These are phyloP conservation scores for Acanthamoeba royreba DNA, from an alignment of 208 protist genomes.

Conservation along the genomic window DNA sequence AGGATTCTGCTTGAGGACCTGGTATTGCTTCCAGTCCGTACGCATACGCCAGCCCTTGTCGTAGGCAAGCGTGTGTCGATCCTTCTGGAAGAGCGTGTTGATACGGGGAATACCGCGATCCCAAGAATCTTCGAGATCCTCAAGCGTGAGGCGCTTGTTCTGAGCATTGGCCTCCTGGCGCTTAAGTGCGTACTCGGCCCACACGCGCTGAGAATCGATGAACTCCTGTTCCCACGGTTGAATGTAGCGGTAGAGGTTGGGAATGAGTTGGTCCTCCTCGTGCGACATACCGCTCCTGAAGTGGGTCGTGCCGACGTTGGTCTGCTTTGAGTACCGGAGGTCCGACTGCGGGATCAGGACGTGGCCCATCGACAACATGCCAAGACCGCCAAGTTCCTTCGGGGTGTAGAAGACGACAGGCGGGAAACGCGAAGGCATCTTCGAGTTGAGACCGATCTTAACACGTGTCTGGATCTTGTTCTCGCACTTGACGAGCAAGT, in stretches of 20 bases:
- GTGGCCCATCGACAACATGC: slow-evolving; percentile 99
- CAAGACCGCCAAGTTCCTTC: slow-evolving; percentile 96
- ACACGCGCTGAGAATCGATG: slow-evolving; percentile 98
- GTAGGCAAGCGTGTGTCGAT: slow-evolving; percentile 98
- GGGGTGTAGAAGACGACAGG: slow-evolving; percentile 99
- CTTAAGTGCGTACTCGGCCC: slow-evolving; percentile 98
- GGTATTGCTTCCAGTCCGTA: slow-evolving; percentile 98
- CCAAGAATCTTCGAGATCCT: slow-evolving; percentile 99
- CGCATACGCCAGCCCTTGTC: slow-evolving; percentile 99
- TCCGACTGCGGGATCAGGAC: slow-evolving; percentile 99
- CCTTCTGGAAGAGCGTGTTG: slow-evolving; percentile 99
- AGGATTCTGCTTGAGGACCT: slow-evolving; percentile 96
- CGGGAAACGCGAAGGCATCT: slow-evolving; percentile 99
- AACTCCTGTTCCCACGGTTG: slow-evolving; percentile 99
- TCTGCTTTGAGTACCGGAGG: slow-evolving; percentile 97
- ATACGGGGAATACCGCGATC: slow-evolving; percentile 99
- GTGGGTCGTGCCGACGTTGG: slow-evolving; percentile 97
- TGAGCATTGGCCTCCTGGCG: slow-evolving; percentile 96
- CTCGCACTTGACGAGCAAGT: slow-evolving; percentile 99
- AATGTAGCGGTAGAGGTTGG: slow-evolving; percentile 99
- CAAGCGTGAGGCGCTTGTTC: slow-evolving; percentile 96
- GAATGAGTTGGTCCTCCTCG: slow-evolving; percentile 98
- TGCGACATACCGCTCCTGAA: slow-evolving; percentile 98
- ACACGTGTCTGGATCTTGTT: slow-evolving; percentile 99
- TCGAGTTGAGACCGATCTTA: slow-evolving; percentile 99